These are phyloP conservation scores for Paraurostyla sp. DNA, from an alignment of 73 alveolate species.

Conservation along the genomic window DNA sequence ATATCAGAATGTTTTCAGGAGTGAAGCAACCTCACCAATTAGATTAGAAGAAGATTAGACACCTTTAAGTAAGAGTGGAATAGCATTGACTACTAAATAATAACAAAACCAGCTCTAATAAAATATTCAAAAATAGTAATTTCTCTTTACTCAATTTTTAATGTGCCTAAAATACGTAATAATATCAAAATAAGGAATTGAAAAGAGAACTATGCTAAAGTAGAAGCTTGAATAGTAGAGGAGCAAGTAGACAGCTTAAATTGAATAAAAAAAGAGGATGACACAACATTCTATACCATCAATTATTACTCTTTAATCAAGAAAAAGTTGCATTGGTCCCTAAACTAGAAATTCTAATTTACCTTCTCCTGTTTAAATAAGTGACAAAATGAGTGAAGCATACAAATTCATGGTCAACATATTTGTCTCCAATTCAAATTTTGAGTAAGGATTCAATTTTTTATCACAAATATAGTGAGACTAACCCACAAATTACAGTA, in stretches of 20 bases:
- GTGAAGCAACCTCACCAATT: too few relatives aligned
- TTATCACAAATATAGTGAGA: too few relatives aligned
- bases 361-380: background rate
- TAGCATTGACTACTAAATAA: background rate
- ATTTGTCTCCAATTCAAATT: too few relatives aligned
- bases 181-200: slow-evolving; percentile 23
- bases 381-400: background rate
- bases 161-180: background rate
- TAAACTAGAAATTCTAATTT: background rate
- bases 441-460: too few relatives aligned
- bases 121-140: background rate
- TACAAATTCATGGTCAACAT: background rate
- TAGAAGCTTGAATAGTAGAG: background rate
- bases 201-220: slow-evolving; percentile 11
- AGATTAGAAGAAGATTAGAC: too few relatives aligned
- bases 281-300: too few relatives aligned
- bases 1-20: too few relatives aligned
- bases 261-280: background rate
- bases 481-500: too few relatives aligned
- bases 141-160: background rate
- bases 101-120: background rate
- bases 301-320: background rate
- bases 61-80: too few relatives aligned
- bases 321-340: background rate
- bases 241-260: background rate